A percentile compares a stretch with the other conserved stretches of the same genome.
Evolutionary conservation across 78 protist species (phyloP).

Genomic region (Planoprotostelium fungivorum): DNA sequence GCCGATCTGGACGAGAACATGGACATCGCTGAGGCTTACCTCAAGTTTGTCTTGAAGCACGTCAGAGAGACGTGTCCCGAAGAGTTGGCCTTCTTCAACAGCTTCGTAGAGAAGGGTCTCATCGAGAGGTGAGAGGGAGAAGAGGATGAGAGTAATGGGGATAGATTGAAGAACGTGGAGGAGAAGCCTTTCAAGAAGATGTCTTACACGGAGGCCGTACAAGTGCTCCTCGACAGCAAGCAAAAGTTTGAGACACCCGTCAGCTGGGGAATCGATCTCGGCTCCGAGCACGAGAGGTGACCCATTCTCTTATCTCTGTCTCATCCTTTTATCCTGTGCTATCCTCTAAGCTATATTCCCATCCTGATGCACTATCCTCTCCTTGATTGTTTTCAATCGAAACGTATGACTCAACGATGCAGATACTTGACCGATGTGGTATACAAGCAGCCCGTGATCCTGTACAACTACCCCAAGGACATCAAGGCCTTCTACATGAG

Average conservation of each 20-base stretch:
- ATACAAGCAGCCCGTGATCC: constrained; percentile 52
- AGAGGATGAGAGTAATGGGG: too few species aligned
- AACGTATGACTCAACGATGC: too few species aligned
- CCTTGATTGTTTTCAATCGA: too few species aligned
- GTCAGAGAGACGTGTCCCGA: constrained; percentile 18
- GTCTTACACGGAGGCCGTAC: constrained; percentile 75
- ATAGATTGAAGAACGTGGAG: constrained; percentile 20
- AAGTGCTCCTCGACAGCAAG: constrained; percentile 11
- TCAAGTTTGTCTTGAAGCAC: constrained; percentile 20
- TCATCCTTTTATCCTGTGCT: background rate
- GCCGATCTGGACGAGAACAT: constrained; percentile 55
- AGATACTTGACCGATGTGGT: constrained; percentile 23
- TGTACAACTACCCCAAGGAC: constrained; percentile 56
- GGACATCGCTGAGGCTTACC: constrained; percentile 65
- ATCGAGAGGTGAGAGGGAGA: background rate
- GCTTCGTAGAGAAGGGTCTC: background rate
- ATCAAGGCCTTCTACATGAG: constrained; percentile 85
- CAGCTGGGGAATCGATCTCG: constrained; percentile 69
- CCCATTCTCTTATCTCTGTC: background rate
- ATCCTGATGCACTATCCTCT: too few species aligned
- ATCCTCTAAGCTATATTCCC: too few species aligned
- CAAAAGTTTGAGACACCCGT: constrained; percentile 11
- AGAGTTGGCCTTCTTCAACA: constrained; percentile 34
- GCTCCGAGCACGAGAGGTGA: constrained; percentile 80
- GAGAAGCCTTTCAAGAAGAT: constrained; percentile 22